Base-by-base conservation (phyloP, 2,329 filamentous ascomycete genomes). In the Magnaporthiopsis poae region DNA sequence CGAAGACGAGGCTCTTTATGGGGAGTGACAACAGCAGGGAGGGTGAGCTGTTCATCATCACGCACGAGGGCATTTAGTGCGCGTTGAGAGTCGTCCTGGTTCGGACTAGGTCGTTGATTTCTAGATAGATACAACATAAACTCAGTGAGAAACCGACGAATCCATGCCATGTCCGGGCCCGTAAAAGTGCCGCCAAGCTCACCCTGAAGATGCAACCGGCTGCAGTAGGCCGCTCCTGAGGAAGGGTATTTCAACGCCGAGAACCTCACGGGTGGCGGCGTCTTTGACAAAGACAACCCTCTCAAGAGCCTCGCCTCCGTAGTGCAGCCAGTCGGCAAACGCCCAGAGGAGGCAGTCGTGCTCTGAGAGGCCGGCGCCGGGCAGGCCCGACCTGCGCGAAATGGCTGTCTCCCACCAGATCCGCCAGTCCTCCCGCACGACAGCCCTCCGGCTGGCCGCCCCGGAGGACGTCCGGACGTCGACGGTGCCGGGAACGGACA, bases 1-100 rank as follows among this genome's bases (percentile, higher is more conserved):
- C 64, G 29, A 61, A 62, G n/a, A 61, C 68, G 36, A 66, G 62
- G 36, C 25, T 69, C 52, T 67, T 68, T 27, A 56, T 69, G 21
- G 64, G 65, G 35, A 69, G 68, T 36, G 68, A 69, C 62, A 68
- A 68, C 33, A 66, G 63, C 35, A 39, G 63, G 27, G 68, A 69
- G 66, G 67, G 67, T 7, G 68, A 68, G 66, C 60, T 69, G 15
- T 69, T 67, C 56, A 60, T 69, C n/a, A 46, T 69, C 46, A 27
- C 65, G 29, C 33, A 29, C 35, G n/a, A 56, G n/a, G 21, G 18
- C 21, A 11, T 56, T 56, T 56, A 56, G 46, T 56, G 8, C 3
- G n/a, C 2, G 35, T 36, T 9, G 35, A 31, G 31, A 31, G 31
- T 31, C 31, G 31, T 7, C 31, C 31, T 7, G 31, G 31, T 31